Base-by-base conservation (phyloP, 306 rosid genomes). In the Gastrolobium bilobum region DNA sequence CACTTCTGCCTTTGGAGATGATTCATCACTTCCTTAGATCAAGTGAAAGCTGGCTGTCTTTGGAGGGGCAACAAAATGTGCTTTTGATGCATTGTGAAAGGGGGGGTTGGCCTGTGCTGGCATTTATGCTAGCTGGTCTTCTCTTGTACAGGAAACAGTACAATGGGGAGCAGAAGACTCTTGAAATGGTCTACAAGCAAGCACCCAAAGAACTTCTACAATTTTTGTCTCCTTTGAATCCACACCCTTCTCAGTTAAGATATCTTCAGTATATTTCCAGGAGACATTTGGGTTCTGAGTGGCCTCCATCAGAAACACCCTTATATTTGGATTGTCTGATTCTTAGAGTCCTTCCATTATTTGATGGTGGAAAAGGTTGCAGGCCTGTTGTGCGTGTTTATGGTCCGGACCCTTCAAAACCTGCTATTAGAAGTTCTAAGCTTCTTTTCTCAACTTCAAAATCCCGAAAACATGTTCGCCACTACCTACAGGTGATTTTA, bases 71-170 rank as follows among this genome's bases (percentile, higher is more conserved):
- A 56, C 97, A 95, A 75, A 95, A 95, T 71, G 96, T 95, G 82
- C 82, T 95, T 57, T 85, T 95, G 90, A 92, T 95, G 98, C 97
- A 95, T 79, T 95, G 98, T 75, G 99, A 95, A 85, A 87, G 91
- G 80, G 99, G 99, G 43, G 98, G 99, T 42, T 95, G 99, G 99
- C 99, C 97, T 10, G 97, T 92, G 62, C 97, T 95, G 53, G 95
- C 99, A 15, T 95, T 95, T 82, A 95, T 95, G 99, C 93, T 95
- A 30, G 94, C 99, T 15, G 97, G 92, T 78, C 93, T 95, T 80
- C 79, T 95, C 15, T 78, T 95, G 84, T 92, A 90, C 88, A 83
- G 99, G 64, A 92, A 92, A 78, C 97, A 92, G 75, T 91, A 91
- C 73, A 91, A 7, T 47, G 98, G 98, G 68, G 99, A 95, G 84